phyloP scores from a whole-genome alignment of 257 asterid genomes.

The Euphrasia confusa region DNA sequence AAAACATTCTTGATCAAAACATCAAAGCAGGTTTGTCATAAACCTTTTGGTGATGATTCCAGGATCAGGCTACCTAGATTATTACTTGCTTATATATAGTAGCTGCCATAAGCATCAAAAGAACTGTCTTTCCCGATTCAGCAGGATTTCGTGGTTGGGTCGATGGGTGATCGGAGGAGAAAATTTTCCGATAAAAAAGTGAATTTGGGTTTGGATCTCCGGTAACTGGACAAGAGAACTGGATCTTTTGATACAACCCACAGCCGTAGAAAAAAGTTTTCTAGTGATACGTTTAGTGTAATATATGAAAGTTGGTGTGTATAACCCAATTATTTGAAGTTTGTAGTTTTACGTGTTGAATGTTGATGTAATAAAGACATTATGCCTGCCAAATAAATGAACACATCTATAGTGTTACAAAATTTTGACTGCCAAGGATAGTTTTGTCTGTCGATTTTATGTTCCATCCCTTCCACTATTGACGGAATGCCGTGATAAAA shows the following conservation, averaged over 20 bases:
- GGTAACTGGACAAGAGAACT: conserved; percentile 13
- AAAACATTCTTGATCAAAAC: neutral
- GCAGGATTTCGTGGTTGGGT: neutral
- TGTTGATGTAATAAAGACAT: neutral
- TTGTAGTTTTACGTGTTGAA: neutral
- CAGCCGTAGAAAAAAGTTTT: conserved; percentile 3
- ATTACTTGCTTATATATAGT: conserved; percentile 14
- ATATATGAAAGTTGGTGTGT: conserved; percentile 19
- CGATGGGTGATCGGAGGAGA: neutral
- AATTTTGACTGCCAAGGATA: neutral
- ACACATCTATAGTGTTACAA: neutral
- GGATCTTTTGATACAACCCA: neutral
- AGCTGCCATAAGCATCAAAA: neutral
- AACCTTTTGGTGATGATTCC: conserved; percentile 20
- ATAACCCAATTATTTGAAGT: conserved; percentile 11
- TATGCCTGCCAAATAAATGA: conserved; percentile 11
- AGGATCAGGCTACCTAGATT: conserved; percentile 18
- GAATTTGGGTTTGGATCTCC: conserved; percentile 1
- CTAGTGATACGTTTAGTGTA: neutral
- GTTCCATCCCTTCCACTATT: too few relatives aligned
- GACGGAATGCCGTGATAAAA: too few relatives aligned
- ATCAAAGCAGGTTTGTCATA: too few relatives aligned
- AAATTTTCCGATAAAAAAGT: neutral
- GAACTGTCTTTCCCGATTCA: neutral
- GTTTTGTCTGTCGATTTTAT: neutral